Percentiles rank a stretch among this genome's conserved stretches.
Conservation (phyloP, 2,329 filamentous ascomycete genomes). For the Aspergillus brasiliensis region DNA sequence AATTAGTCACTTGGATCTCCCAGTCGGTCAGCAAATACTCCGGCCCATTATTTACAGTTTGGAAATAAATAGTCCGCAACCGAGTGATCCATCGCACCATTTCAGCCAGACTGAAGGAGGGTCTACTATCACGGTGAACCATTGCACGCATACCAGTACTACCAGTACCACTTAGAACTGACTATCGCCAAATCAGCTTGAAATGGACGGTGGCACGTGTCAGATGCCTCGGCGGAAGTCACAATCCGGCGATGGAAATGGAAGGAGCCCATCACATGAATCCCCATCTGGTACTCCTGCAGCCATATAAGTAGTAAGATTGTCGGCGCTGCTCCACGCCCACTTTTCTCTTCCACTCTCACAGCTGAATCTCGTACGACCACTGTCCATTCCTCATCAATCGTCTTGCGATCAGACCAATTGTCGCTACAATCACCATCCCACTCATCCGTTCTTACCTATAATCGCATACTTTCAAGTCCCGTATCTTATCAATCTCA, state of each 20-base stretch:
- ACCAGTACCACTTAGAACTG: too few relatives aligned
- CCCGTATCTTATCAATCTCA: background rate
- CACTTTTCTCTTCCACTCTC: background rate
- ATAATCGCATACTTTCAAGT: background rate
- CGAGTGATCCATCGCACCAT: background rate
- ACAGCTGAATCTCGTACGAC: background rate
- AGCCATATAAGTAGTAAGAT: background rate
- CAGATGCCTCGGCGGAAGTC: background rate
- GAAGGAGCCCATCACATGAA: background rate
- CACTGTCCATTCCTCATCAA: background rate
- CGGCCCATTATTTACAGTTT: background rate
- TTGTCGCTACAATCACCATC: background rate
- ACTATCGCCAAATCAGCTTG: too few relatives aligned
- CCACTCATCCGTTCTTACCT: background rate
- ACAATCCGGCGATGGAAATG: background rate
- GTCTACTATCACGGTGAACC: too few relatives aligned
- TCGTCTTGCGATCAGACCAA: background rate
- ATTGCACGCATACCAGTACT: too few relatives aligned
- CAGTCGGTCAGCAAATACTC: background rate
- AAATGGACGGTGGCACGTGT: background rate
- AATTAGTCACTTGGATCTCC: background rate
- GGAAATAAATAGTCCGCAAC: background rate
- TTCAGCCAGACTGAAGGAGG: too few relatives aligned
- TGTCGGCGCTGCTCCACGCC: background rate
- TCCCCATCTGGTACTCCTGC: background rate